Evolutionary conservation across 495 filamentous ascomycete genomes (phyloP).

Genomic region (Aspergillus nanangensis): DNA sequence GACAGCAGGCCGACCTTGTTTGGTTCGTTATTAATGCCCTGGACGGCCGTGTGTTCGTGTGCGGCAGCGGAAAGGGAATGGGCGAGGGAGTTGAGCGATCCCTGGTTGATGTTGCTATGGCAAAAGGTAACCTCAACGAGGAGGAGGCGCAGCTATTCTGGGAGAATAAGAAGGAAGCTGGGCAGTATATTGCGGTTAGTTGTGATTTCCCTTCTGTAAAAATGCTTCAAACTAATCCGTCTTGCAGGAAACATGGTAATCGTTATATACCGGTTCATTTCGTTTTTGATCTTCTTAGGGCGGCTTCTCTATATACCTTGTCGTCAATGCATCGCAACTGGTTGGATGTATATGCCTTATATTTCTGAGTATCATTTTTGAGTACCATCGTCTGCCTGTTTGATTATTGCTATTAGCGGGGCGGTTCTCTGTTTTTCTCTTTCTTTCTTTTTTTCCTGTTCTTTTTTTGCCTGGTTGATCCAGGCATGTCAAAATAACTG

Average conservation of each 20-base stretch:
- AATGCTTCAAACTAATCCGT: no score
- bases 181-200: conserved; percentile 84
- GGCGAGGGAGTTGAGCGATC: conserved; percentile 90
- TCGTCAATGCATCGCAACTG: not conserved
- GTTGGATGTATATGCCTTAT: conserved; percentile 1
- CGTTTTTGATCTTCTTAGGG: not conserved
- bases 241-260: conserved; percentile 34
- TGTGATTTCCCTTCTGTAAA: no score
- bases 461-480: not conserved
- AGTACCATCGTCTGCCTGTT: not conserved
- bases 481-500: not conserved
- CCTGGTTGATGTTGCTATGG: conserved; percentile 74
- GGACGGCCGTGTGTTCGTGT: conserved; percentile 93
- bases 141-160: conserved; percentile 76
- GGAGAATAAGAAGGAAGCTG: conserved; percentile 75
- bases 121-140: conserved; percentile 68
- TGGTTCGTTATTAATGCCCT: conserved; percentile 94
- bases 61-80: conserved; percentile 92
- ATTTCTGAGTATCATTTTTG: not conserved
- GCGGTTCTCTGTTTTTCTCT: conserved; percentile 10
- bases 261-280: not conserved
- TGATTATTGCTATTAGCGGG: conserved; percentile 25
- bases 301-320: not conserved
- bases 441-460: conserved; percentile 18
- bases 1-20: conserved; percentile 85